Conservation (phyloP, 2,329 filamentous ascomycete species). For the Talaromyces funiculosus region DNA sequence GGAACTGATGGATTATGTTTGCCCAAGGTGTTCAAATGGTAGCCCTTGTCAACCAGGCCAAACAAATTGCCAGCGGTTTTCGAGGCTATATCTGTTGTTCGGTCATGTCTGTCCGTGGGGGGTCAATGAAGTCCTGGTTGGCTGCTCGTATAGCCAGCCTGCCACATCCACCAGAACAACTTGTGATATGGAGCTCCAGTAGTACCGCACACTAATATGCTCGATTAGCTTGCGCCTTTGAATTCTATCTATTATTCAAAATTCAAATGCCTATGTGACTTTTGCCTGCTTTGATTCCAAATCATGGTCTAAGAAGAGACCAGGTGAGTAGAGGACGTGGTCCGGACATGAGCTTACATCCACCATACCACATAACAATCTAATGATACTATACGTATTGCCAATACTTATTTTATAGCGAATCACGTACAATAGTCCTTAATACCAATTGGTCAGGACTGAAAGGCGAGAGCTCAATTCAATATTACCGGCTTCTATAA, state of each 20-base stretch:
- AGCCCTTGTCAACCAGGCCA: conserved; percentile 17
- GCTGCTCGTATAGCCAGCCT: too few relatives aligned
- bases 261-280: neutral
- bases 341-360: neutral
- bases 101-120: neutral
- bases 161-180: too few relatives aligned
- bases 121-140: too few relatives aligned
- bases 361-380: neutral
- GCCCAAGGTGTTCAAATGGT: conserved; percentile 17
- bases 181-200: too few relatives aligned
- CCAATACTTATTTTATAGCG: neutral
- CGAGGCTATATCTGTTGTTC: neutral
- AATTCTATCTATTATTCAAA: neutral
- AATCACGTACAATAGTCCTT: neutral
- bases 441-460: neutral
- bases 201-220: too few relatives aligned
- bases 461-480: neutral
- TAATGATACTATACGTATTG: too few relatives aligned
- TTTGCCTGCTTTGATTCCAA: neutral
- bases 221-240: neutral
- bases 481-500: neutral
- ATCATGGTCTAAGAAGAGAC: too few relatives aligned
- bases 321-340: too few relatives aligned
- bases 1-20: neutral
- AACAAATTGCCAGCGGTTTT: conserved; percentile 15